Evolutionary conservation across 2,329 filamentous ascomycete genomes (phyloP), one percentile per base, ranked within the genome.

Genomic region (Ceratocystis destructans): DNA sequence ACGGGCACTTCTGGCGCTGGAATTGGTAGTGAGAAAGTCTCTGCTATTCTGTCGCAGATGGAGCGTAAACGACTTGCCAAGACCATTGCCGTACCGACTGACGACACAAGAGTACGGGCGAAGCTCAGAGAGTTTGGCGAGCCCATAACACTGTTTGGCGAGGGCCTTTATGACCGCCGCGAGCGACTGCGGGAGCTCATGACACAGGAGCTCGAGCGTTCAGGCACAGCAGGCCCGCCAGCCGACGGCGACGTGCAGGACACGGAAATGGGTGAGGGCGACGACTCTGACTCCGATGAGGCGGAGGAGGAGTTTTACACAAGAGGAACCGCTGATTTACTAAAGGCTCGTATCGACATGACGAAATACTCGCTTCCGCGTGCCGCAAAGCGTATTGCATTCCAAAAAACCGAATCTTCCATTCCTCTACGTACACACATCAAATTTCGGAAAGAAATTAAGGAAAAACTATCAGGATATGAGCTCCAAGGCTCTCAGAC

Each of bases 291-390:
- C 3, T 84, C 85, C 20, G 85, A 83, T 62, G 86, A 81, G 2
- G 85, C 87, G 71, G 89, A 95, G 70, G 91, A 97, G 73, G 94
- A 99, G 71, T 99, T 96, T 75, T 99, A 96, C 74, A 96, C 93
- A 0, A 83, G 88, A 71, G 94, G 94, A 2, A 84, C 86, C 1
- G 80, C 83, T 3, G 86, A 87, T 50, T 79, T 99, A 28, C 77
- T 96, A 3, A 80, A 88, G 63, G 89, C 90, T 1, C 83, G 94
- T 68, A 84, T 86, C 71, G 82, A 87, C 31, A 91, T 99, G 69
- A 90, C 92, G 5, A 80, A 82, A 59, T 97, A 87, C 75, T 96
- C 91, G 5, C 77, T 99, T 62, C 90, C 91, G 1, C 82, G 90
- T 66, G 89, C 94, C 63, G 90, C 89, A 73, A 83, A 83, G 70